Conservation (phyloP, 768 basidiomycete species). For the Trametes meyenii region DNA sequence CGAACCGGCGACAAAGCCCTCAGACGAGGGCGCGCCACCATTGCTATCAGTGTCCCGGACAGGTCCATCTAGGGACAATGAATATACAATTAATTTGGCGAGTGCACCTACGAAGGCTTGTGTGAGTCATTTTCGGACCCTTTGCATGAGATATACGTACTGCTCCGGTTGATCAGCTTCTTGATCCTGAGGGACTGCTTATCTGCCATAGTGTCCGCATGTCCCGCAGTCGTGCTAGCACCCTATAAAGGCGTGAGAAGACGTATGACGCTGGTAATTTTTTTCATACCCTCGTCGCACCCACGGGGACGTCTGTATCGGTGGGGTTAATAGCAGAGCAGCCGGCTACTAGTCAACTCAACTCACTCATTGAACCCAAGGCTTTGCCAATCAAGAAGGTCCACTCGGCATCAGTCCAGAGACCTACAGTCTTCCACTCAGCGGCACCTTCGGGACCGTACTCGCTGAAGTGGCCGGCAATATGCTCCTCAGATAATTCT, state of each 20-base stretch:
- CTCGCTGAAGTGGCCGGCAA: conserved; percentile 56
- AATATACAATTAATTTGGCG: conserved; percentile 86
- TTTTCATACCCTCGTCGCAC: conserved; percentile 57
- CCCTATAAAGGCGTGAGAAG: conserved; percentile 43
- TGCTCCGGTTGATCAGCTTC: conserved; percentile 65
- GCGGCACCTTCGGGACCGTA: conserved; percentile 58
- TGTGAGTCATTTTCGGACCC: not conserved
- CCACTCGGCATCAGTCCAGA: conserved; percentile 87
- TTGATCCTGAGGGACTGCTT: conserved; percentile 64
- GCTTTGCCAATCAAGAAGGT: conserved; percentile 81
- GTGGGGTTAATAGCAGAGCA: not conserved
- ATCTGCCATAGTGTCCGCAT: conserved; percentile 67
- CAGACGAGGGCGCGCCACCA: conserved; percentile 23
- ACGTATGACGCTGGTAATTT: not conserved
- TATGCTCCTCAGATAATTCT: conserved; percentile 70
- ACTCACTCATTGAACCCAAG: conserved; percentile 69
- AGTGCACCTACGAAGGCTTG: conserved; percentile 57
- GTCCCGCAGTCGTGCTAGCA: conserved; percentile 63
- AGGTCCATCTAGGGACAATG: conserved; percentile 82
- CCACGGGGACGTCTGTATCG: conserved; percentile 68
- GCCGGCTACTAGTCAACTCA: not conserved
- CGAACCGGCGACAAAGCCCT: conserved; percentile 72
- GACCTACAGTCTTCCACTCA: conserved; percentile 82
- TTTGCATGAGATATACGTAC: conserved; percentile 39
- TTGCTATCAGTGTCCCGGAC: conserved; percentile 46